Base-by-base conservation (phyloP, 129 eudicot genomes). In the Pulicaria dysenterica region DNA sequence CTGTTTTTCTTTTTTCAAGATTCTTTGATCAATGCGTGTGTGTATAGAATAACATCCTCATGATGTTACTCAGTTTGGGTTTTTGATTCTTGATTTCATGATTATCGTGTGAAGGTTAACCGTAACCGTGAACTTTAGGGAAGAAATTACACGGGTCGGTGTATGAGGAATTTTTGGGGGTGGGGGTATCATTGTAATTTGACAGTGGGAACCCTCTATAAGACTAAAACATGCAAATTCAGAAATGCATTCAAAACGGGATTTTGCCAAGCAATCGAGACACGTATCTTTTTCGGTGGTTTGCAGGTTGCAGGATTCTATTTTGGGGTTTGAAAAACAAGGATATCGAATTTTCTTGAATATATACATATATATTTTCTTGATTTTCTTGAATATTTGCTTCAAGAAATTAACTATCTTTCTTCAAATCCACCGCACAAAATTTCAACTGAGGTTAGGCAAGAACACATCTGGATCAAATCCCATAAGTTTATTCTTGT, bases 211-310 rank as follows among this genome's bases (percentile, higher is more conserved):
- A 75, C 40, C 51, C 58, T 55, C 11, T 4, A 14, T 13, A 15
- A 6, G 79, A 11, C 47, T 36, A 9, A 39, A 74, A 77, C 82
- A 78, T 78, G 77, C 82, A 77, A 42, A 62, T 51, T 70, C 43
- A 71, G 55, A 65, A 50, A 62, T 70, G 58, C 38, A 17, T 51
- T 77, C 72, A 51, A 46, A 68, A 43, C 47, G 9, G 58, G 58
- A 40, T 56, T 70, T 70, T 78, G 48, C 34, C 49, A 8, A 53
- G 5, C 44, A 61, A 62, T 38, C 9, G 46, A 38, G 53, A 46
- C 80, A 76, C 74, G 74, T 76, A 76, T 76, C 44, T 36, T 43
- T 55, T 53, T 67, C 5, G 41, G 64, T 58, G 24, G 70, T 49
- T 68, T 51, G 57, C 79, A 19, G 79, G 38, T 54, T 55, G 49